phyloP scores from a whole-genome alignment of 1,139 yeast species.

The Saccharomyces hybrid region DNA sequence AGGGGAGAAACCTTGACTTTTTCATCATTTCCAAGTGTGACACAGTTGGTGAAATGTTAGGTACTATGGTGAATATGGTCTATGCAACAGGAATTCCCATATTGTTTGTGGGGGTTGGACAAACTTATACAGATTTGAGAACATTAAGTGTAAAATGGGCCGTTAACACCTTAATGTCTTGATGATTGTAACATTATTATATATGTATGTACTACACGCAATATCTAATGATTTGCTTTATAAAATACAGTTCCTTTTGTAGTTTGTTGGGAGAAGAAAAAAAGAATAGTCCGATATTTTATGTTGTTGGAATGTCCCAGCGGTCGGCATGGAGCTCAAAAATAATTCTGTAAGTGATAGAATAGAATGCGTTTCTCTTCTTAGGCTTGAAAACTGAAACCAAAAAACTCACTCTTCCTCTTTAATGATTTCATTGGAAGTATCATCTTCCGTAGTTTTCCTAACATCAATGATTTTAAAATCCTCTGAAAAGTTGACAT shows the following conservation, averaged over 20 bases:
- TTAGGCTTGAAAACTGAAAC: not conserved
- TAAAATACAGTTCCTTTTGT: not conserved
- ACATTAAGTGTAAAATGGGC: slow-evolving; percentile 92
- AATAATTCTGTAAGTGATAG: too few relatives aligned
- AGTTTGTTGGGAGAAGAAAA: not conserved
- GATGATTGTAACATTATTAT: slow-evolving; percentile 6
- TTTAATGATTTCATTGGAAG: not conserved
- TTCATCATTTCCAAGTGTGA: slow-evolving; percentile 93
- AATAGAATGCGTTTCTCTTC: too few relatives aligned
- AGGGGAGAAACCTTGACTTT: slow-evolving; percentile 71
- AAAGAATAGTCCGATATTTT: not conserved
- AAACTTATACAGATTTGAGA: slow-evolving; percentile 89
- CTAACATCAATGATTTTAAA: slow-evolving; percentile 48
- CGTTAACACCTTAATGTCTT: slow-evolving; percentile 70
- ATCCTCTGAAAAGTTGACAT: slow-evolving; percentile 51
- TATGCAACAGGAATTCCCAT: slow-evolving; percentile 95
- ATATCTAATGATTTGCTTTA: not conserved
- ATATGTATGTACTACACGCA: slow-evolving; percentile 1
- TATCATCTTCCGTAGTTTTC: slow-evolving; percentile 4
- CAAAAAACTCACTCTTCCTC: not conserved
- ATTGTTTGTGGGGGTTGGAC: slow-evolving; percentile 92
- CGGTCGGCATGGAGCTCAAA: not conserved
- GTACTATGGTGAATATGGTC: slow-evolving; percentile 96
- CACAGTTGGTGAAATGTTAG: slow-evolving; percentile 94
- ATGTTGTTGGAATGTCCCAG: not conserved